Base-by-base conservation (phyloP, 169 alveolate genomes). In the Plasmodium reichenowi region DNA sequence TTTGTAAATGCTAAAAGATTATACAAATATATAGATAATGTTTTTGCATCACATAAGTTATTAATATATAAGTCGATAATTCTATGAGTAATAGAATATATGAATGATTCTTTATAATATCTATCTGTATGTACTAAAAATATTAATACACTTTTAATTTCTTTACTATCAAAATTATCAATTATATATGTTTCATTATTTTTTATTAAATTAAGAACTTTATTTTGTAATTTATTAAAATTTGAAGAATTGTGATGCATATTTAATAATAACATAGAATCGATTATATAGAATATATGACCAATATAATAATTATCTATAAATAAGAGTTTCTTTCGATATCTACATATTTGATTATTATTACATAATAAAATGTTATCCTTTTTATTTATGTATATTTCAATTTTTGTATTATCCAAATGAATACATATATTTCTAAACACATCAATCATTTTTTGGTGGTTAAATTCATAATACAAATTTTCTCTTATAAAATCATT, bases 101-200 rank as follows among this genome's bases (percentile, higher is more conserved):
- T 83, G 56, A 83, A 83, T 32, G 72, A 43, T 60, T 83, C 83
- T 59, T 83, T 83, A 72, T 83, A 83, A 68, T 52, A 17, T 26
- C 54, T 68, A 83, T 83, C 70, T 17, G 66, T 63, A 0, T 68
- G 91, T 20, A 64, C 52, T 67, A 83, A 68, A 68, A 83, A 83
- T 54, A 83, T 83, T 83, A 83, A 47, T 26, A 83, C 58, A 29
- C 83, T 83, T 83, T 83, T 83, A n/a, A 83, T 83, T 83, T 83
- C 91, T 17, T 52, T 72, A 20, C 91, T 83, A 62, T 83, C 91
- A 67, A 83, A 83, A 63, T 83, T 83, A 20, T 68, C 54, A 17
- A 83, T 68, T 68, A 83, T 83, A 47, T 83, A 83, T 45, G 32
- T 43, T 68, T 83, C 91, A 68, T 83, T 83, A 83, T 83, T 68